Base-by-base conservation (phyloP, 257 asterid genomes). In the Forsythia viridissima region DNA sequence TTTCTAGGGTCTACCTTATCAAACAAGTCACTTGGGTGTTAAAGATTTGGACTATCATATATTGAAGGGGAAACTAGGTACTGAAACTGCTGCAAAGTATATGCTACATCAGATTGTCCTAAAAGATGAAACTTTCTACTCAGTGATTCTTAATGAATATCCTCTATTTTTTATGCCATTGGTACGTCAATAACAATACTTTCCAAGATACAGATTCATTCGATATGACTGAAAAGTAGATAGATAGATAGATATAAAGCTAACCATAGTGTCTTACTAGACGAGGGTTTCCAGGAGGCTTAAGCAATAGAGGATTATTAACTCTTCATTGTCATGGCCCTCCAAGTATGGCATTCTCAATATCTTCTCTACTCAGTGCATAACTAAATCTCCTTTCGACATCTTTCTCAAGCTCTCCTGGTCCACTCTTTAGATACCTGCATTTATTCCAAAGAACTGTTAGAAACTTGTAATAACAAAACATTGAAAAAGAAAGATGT, bases 261-360 rank as follows among this genome's bases (percentile, higher is more conserved):
- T 73, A 77, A 20, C 68, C 16, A 24, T 24, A 51, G 9, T 1
- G 30, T 18, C 63, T 69, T 55, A 12, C 20, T 21, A 44, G 39
- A 71, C 3, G 44, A 61, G 18, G 44, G 34, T 15, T 63, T 38
- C 37, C 73, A 18, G 69, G 42, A 68, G 74, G 66, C 63, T 39
- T 65, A 37, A 24, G 65, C 34, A 12, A 20, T 30, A 7, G 59
- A 0, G 38, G n/a, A 48, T 20, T n/a, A 10, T 24, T 9, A 30
- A 9, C 2, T 61, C 69, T 55, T 12, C 7, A 59, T 68, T 74
- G 74, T 89, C 83, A 91, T 55, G 99, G 99, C 66, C 98, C 98
- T 87, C 98, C 99, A 63, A 96, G 98, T 77, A 96, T 90, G 59
- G 99, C 98, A 76, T 96, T 96, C 80, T 96, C 98, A 37, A 93